Percentiles rank a stretch among this genome's conserved stretches.
Evolutionary conservation across 305 asterid genomes (phyloP).

Genomic region (Solanum hybrid): DNA sequence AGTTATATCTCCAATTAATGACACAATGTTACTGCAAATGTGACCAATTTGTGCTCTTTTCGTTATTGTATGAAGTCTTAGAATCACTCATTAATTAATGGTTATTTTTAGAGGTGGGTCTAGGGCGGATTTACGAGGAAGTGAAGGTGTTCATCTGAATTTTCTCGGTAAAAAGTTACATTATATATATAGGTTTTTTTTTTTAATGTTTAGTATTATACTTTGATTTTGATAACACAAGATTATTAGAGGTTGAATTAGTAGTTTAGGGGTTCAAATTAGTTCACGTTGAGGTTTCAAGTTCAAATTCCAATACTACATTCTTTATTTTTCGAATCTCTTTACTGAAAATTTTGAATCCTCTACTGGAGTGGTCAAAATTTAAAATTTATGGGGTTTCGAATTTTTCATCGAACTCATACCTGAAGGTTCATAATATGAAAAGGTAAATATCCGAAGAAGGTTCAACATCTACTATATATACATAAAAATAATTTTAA

Average conservation of each 20-base stretch:
- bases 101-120: neutral
- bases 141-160: neutral
- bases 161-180: neutral
- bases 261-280: neutral
- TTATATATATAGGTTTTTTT: neutral
- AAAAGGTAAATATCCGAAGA: neutral
- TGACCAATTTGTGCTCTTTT: neutral
- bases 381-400: neutral
- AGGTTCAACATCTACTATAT: neutral
- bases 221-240: neutral
- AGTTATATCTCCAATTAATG: neutral
- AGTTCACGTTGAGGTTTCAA: neutral
- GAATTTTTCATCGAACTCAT: too few relatives aligned
- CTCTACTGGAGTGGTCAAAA: neutral
- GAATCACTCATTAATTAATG: neutral
- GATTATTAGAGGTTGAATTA: neutral
- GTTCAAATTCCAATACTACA: neutral
- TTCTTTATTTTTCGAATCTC: neutral
- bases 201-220: neutral
- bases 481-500: neutral
- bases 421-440: neutral
- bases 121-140: neutral
- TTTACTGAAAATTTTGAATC: neutral
- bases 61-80: neutral
- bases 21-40: neutral